Conservation (phyloP, 768 basidiomycete genomes). For the Hydnum rufescens region DNA sequence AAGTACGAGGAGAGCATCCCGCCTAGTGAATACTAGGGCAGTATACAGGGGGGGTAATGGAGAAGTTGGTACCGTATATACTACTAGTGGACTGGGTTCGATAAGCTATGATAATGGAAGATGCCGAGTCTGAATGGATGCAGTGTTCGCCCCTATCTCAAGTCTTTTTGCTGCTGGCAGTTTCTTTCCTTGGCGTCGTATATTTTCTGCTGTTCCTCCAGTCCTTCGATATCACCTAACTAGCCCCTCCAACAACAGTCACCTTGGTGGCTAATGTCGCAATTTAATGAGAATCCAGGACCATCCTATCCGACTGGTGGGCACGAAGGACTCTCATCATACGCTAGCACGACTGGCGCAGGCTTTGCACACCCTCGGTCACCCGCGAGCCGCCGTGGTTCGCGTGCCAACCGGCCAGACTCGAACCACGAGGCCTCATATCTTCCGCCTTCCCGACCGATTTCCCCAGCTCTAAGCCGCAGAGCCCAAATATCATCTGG, state of each 20-base stretch:
- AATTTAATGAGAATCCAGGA: neutral
- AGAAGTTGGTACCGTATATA: no score
- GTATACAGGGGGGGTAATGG: neutral
- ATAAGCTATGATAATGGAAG: no score
- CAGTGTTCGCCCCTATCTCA: no score
- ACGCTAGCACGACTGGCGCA: neutral
- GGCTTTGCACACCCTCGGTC: neutral
- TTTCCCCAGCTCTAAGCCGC: neutral
- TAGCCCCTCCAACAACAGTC: no score
- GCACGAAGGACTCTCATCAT: neutral
- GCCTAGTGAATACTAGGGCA: slow-evolving; percentile 1
- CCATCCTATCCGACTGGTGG: neutral
- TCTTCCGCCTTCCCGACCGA: neutral
- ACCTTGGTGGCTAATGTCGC: no score
- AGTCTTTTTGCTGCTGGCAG: no score
- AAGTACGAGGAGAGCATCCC: slow-evolving; percentile 11
- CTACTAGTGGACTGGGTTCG: no score
- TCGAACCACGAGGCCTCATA: neutral
- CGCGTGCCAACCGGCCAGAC: neutral
- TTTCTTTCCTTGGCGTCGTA: neutral
- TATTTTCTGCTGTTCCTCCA: neutral
- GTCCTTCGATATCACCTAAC: no score
- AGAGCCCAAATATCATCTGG: neutral
- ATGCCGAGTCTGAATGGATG: no score
- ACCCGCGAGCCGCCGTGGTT: neutral